Evolutionary conservation across 2,329 filamentous ascomycete genomes (phyloP).

Genomic region (Colletotrichum sp.): DNA sequence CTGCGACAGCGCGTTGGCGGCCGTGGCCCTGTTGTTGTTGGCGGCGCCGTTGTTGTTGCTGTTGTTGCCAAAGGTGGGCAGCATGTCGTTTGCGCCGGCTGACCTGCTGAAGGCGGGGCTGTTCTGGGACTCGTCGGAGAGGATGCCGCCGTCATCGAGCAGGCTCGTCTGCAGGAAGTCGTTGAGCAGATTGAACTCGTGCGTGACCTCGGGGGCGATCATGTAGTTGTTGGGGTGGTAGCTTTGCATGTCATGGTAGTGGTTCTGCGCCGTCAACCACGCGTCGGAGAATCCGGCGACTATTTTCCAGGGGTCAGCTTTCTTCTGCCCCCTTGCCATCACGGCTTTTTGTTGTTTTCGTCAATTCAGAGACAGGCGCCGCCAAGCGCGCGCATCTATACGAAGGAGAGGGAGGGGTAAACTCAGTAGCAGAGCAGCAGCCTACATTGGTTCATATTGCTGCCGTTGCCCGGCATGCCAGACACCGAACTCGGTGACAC

Average conservation of each 20-base stretch:
- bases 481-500: conserved; percentile 75
- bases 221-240: conserved; percentile 88
- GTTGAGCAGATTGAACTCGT: conserved; percentile 96
- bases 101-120: conserved; percentile 44
- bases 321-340: background rate
- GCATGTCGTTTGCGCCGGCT: conserved; percentile 49
- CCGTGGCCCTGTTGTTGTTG: conserved; percentile 21
- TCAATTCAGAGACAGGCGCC: background rate
- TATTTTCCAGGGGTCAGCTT: conserved; percentile 38
- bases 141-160: conserved; percentile 79
- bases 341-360: background rate
- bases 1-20: conserved; percentile 24
- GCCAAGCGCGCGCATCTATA: background rate
- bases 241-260: conserved; percentile 92
- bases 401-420: conserved; percentile 10
- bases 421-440: conserved; percentile 32
- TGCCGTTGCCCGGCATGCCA: conserved; percentile 57
- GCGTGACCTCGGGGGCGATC: conserved; percentile 90
- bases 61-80: conserved; percentile 54
- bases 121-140: conserved; percentile 70
- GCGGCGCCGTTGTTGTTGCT: conserved; percentile 19
- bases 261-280: conserved; percentile 80
- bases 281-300: conserved; percentile 83
- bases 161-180: conserved; percentile 94
- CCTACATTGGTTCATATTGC: conserved; percentile 78